Evolutionary conservation across 306 rosid genomes (phyloP).

Genomic region (Comarum palustre): DNA sequence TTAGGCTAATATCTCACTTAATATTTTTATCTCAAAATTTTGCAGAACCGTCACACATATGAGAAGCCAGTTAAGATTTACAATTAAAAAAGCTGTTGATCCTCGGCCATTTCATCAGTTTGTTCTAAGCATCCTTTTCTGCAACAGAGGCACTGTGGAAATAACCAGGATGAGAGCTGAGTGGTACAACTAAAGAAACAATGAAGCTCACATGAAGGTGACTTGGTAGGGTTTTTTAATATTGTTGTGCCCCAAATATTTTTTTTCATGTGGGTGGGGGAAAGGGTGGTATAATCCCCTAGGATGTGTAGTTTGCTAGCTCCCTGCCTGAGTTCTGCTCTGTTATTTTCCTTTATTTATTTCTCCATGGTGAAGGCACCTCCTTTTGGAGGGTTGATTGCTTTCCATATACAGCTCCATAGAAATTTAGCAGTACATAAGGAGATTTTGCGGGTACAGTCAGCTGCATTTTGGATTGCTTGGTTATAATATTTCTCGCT

Average conservation of each 20-base stretch:
- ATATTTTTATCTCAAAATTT: slow-evolving; percentile 30
- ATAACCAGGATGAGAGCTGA: slow-evolving; percentile 18
- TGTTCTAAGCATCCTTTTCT: slow-evolving; percentile 15
- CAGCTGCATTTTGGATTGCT: slow-evolving; percentile 11
- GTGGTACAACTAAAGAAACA: slow-evolving; percentile 24
- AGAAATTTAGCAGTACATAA: slow-evolving; percentile 42
- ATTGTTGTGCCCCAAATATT: slow-evolving; percentile 12
- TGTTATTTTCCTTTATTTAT: background rate
- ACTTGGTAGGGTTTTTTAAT: slow-evolving; percentile 18
- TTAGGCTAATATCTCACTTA: background rate
- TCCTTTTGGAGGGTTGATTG: slow-evolving; percentile 28
- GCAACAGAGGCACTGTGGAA: slow-evolving; percentile 15
- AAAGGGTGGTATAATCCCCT: slow-evolving; percentile 12
- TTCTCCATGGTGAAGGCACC: slow-evolving; percentile 19
- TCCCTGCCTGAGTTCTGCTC: slow-evolving; percentile 19
- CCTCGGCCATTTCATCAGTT: slow-evolving; percentile 24
- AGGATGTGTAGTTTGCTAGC: slow-evolving; percentile 20
- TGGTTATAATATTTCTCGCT: background rate
- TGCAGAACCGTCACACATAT: slow-evolving; percentile 74
- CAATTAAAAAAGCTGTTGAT: slow-evolving; percentile 41
- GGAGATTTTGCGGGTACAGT: slow-evolving; percentile 42
- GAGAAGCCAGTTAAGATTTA: slow-evolving; percentile 84
- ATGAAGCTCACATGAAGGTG: slow-evolving; percentile 22
- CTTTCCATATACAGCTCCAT: slow-evolving; percentile 31
- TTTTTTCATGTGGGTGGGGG: slow-evolving; percentile 18